A percentile compares a stretch with the other conserved stretches of the same genome.
phyloP scores from a whole-genome alignment of 495 filamentous ascomycete genomes.

The Annulohypoxylon maeteangense region DNA sequence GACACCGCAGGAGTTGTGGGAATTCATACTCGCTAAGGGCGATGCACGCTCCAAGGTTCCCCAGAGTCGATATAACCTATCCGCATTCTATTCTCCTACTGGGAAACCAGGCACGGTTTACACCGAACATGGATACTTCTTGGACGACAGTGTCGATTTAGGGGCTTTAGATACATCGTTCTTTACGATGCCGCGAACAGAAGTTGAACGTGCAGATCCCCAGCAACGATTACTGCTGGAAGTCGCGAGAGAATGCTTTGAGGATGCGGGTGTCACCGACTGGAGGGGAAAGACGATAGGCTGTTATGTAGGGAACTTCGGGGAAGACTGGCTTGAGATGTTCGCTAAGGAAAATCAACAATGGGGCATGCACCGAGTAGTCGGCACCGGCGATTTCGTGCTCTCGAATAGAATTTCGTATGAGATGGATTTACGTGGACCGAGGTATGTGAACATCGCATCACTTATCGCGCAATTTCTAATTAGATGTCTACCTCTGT shows the following conservation, averaged over 20 bases:
- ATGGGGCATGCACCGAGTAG: constrained; percentile 32
- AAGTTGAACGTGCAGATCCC: constrained; percentile 60
- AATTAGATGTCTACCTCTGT: constrained; percentile 2
- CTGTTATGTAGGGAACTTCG: constrained; percentile 60
- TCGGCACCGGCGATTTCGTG: constrained; percentile 52
- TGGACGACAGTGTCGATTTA: constrained; percentile 45
- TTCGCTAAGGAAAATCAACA: constrained; percentile 36
- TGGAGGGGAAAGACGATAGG: constrained; percentile 59
- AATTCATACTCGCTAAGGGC: constrained; percentile 45
- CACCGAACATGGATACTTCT: constrained; percentile 40
- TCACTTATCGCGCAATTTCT: neutral
- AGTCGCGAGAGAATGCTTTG: constrained; percentile 58
- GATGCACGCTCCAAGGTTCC: constrained; percentile 48
- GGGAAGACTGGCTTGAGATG: constrained; percentile 50
- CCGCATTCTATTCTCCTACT: constrained; percentile 44
- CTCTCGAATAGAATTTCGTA: constrained; percentile 65
- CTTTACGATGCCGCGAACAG: constrained; percentile 54
- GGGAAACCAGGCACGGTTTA: constrained; percentile 16
- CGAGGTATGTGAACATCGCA: constrained; percentile 31
- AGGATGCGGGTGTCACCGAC: constrained; percentile 58
- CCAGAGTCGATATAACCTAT: constrained; percentile 51
- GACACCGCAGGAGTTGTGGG: constrained; percentile 46
- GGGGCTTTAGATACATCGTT: constrained; percentile 48
- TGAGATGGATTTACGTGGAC: constrained; percentile 49
- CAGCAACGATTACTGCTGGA: constrained; percentile 64